Conservation (phyloP, 768 basidiomycete species). For the Nidularia sp. region DNA sequence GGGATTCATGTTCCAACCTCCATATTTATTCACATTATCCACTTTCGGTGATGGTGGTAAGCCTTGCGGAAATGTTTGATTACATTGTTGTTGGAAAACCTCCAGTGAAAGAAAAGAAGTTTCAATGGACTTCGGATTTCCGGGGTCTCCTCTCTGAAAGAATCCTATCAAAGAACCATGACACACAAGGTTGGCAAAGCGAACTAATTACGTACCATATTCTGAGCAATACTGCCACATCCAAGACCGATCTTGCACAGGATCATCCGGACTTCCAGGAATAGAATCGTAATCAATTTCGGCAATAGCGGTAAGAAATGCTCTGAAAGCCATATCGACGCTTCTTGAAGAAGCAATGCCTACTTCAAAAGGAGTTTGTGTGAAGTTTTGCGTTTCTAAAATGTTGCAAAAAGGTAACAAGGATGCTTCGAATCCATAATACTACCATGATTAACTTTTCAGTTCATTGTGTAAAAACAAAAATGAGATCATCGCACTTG, state of each 20-base stretch:
- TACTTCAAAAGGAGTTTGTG: conserved; percentile 26
- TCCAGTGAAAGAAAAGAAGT: conserved; percentile 41
- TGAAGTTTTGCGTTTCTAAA: conserved; percentile 40
- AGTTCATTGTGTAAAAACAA: neutral
- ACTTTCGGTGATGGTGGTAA: conserved; percentile 37
- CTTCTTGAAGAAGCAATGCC: conserved; percentile 31
- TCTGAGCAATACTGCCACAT: conserved; percentile 54
- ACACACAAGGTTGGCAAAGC: no score
- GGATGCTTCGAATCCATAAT: conserved; percentile 41
- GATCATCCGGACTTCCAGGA: conserved; percentile 33
- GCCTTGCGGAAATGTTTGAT: conserved; percentile 30
- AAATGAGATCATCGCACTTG: conserved; percentile 24
- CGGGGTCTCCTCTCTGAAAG: conserved; percentile 43
- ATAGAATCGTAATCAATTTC: conserved; percentile 45
- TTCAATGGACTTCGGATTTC: conserved; percentile 42
- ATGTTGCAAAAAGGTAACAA: conserved; percentile 44
- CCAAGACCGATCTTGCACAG: conserved; percentile 40
- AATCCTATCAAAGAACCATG: conserved; percentile 21
- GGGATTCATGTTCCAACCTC: conserved; percentile 48
- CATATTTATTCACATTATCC: conserved; percentile 42
- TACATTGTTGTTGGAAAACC: conserved; percentile 41
- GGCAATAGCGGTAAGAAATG: conserved; percentile 36
- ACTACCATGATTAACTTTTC: conserved; percentile 17
- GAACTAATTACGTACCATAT: conserved; percentile 26
- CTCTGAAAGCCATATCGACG: conserved; percentile 27